A percentile compares a stretch with the other conserved stretches of the same genome.
Conservation (phyloP, 1,284 basidiomycete genomes). For the Heterobasidion irregulare region DNA sequence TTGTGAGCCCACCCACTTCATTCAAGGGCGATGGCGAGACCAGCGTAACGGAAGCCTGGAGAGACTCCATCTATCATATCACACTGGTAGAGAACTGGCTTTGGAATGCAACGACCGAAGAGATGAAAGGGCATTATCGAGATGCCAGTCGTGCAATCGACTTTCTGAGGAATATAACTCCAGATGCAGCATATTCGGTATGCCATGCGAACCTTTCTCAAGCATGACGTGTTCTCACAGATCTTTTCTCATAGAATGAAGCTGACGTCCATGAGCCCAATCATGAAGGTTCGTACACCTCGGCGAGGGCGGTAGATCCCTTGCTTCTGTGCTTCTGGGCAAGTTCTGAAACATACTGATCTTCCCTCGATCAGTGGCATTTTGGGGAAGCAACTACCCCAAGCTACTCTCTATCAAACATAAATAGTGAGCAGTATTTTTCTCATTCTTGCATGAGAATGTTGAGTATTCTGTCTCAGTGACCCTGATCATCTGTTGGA, state of each 20-base stretch:
- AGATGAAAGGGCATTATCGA: slow-evolving; percentile 12
- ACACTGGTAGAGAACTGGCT: slow-evolving; percentile 16
- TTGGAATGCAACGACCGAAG: slow-evolving; percentile 16
- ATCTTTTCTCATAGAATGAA: slow-evolving; percentile 9
- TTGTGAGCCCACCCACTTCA: slow-evolving; percentile 17
- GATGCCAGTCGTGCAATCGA: slow-evolving; percentile 13
- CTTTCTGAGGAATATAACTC: slow-evolving; percentile 15
- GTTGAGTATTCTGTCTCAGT: not conserved
- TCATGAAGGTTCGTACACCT: slow-evolving; percentile 4
- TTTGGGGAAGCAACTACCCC: slow-evolving; percentile 12
- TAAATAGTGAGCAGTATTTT: slow-evolving; percentile 8
- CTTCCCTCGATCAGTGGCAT: not conserved
- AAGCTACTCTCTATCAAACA: slow-evolving; percentile 9
- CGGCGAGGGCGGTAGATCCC: not conserved
- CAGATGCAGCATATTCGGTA: slow-evolving; percentile 11
- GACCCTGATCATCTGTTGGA: slow-evolving; percentile 5
- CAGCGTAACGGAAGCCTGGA: slow-evolving; percentile 19
- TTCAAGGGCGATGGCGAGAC: slow-evolving; percentile 14
- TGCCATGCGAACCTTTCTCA: not conserved
- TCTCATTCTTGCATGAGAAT: no score
- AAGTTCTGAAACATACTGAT: not conserved
- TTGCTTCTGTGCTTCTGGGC: not conserved
- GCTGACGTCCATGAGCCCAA: slow-evolving; percentile 10
- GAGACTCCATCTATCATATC: slow-evolving; percentile 17
- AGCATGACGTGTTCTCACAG: no score